Base-by-base conservation (phyloP, 129 eudicot species). In the Lactuca saligna region DNA sequence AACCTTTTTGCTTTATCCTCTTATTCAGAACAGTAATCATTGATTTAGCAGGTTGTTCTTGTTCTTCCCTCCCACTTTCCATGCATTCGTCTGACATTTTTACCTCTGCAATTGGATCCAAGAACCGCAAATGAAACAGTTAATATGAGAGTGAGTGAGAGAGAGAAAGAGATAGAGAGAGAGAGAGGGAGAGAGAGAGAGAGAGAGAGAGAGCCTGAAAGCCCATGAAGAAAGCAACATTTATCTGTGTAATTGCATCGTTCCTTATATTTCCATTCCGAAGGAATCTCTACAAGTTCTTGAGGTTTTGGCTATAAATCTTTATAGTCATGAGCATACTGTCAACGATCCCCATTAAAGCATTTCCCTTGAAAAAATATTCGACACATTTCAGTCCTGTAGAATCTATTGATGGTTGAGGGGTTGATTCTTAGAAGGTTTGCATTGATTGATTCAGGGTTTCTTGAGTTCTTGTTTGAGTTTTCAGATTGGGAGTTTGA, bases 181-280 rank as follows among this genome's bases (percentile, higher is more conserved):
- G 38, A 35, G 38, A 35, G 38, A 35, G 38, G 4, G 38, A 35
- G 38, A 35, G 38, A 35, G 38, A 9, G 14, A 42, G 49, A 42
- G 49, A 42, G 49, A 42, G 49, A 25, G 29, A 25, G n/a, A 9
- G 3, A 1, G 82, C 95, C 95, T 78, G 84, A 66, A 17, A 57
- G 57, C 46, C 95, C 95, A 75, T 87, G 95, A 63, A 90, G 88
- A 77, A 64, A 87, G 65, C 80, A 82, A 69, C 95, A 87, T 39
- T 63, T 71, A 12, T 80, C 86, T 2, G 88, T 87, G 56, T 55
- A 87, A 13, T 77, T 76, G 58, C 95, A 87, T 1, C 73, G 76
- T 15, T 90, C 95, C 3, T 73, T 72, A 6, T 6, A 6, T 71
- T 84, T 87, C 87, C 87, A 87, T 68, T 80, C 49, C 82, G 83